A percentile compares a stretch with the other conserved stretches of the same genome.
Evolutionary conservation across 768 basidiomycete species (phyloP).

Genomic region (Mycena kentingensis): DNA sequence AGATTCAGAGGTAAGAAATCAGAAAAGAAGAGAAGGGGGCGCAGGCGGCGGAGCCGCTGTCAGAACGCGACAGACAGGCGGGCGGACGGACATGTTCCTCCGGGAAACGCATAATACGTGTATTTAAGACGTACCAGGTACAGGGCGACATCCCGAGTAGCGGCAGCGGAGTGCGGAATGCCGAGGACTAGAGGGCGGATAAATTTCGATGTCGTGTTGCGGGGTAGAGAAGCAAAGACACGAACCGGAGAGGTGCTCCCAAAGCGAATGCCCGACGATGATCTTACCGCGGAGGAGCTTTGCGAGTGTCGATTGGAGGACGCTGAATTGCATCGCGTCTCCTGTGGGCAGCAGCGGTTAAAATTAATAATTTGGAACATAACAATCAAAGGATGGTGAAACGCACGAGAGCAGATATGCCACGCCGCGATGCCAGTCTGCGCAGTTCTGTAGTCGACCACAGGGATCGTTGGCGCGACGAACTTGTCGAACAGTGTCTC

Average conservation of each 20-base stretch:
- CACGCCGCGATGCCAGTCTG: conserved; percentile 50
- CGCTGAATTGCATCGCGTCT: conserved; percentile 55
- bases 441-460: conserved; percentile 51
- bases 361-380: too few species aligned
- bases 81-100: conserved; percentile 5
- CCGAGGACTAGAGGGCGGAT: conserved; percentile 80
- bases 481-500: conserved; percentile 43
- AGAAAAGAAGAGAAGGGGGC: conserved; percentile 7
- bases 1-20: conserved; percentile 9
- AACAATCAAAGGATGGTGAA: too few species aligned
- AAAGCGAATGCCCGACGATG: conserved; percentile 75
- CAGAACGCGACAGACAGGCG: conserved; percentile 7
- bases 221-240: conserved; percentile 18
- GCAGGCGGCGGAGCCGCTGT: too few species aligned
- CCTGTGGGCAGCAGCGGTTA: conserved; percentile 35
- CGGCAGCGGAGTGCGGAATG: conserved; percentile 75
- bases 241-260: conserved; percentile 79
- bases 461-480: conserved; percentile 52
- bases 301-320: conserved; percentile 68
- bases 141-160: conserved; percentile 78
- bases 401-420: conserved; percentile 43
- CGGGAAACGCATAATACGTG: background rate
- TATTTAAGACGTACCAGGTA: conserved; percentile 64
- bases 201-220: conserved; percentile 5
- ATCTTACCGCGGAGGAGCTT: conserved; percentile 69